Conservation (phyloP, 345 rosid species). For the Eucalyptus sp. region DNA sequence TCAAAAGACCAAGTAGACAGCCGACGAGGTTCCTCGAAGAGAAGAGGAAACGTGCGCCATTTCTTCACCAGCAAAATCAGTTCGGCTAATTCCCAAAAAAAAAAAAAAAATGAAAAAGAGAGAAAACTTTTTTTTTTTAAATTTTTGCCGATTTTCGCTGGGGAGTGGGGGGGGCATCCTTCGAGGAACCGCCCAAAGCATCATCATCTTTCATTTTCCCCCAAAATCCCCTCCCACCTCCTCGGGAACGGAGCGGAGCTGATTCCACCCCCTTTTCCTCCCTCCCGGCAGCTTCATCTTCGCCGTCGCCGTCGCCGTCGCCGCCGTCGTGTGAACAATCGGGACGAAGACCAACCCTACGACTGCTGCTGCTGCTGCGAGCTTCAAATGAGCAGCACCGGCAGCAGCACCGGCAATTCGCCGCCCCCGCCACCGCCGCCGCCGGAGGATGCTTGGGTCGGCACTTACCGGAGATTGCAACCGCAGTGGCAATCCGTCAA, state of each 20-base stretch:
- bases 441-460: conserved; percentile 52
- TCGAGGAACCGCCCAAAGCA: background rate
- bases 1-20: background rate
- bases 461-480: conserved; percentile 25
- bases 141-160: background rate
- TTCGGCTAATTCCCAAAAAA: background rate
- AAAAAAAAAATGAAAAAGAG: background rate
- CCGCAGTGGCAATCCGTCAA: conserved; percentile 50
- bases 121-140: background rate
- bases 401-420: background rate
- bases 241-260: background rate
- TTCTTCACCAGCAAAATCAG: background rate
- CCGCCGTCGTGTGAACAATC: background rate
- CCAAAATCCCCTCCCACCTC: background rate
- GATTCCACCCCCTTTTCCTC: background rate
- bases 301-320: background rate
- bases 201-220: background rate
- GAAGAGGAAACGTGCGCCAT: background rate
- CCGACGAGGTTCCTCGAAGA: background rate
- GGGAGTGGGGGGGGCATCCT: background rate
- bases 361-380: background rate
- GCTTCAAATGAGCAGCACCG: background rate
- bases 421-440: conserved; percentile 6
- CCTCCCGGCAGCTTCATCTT: background rate
- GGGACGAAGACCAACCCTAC: background rate